Evolutionary conservation across 106 monocot genomes (phyloP).

Genomic region (Cymbidium sinense): DNA sequence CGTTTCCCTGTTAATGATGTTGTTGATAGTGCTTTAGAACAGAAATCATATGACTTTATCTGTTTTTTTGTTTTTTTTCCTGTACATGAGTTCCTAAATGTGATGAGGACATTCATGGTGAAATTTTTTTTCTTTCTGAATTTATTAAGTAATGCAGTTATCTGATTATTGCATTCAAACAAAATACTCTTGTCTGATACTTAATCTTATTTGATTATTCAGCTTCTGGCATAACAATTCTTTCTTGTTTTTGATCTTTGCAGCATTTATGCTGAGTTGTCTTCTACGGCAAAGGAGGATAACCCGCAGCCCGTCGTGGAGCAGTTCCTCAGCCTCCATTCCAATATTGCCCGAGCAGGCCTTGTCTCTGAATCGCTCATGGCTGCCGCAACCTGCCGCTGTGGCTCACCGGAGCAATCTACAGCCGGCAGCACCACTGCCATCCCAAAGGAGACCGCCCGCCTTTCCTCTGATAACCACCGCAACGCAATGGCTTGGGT

Average conservation of each 20-base stretch:
- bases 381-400: background rate
- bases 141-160: background rate
- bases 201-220: background rate
- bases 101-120: too few relatives aligned
- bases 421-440: background rate
- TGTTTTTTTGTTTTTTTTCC: too few relatives aligned
- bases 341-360: conserved; percentile 29
- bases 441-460: conserved; percentile 30
- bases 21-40: too few relatives aligned
- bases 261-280: conserved; percentile 79
- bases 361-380: conserved; percentile 53
- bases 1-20: too few relatives aligned
- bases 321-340: conserved; percentile 66
- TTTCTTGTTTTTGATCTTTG: background rate
- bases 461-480: conserved; percentile 28
- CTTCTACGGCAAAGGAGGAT: conserved; percentile 55
- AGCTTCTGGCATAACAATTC: background rate
- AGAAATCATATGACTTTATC: too few relatives aligned
- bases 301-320: conserved; percentile 66
- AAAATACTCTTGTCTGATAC: too few relatives aligned
- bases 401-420: conserved; percentile 23
- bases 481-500: conserved; percentile 22
- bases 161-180: background rate
- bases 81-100: too few relatives aligned
- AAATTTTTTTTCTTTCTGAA: too few relatives aligned